Evolutionary conservation across 1,284 basidiomycete genomes (phyloP).

Genomic region (Megacollybia platyphylla): DNA sequence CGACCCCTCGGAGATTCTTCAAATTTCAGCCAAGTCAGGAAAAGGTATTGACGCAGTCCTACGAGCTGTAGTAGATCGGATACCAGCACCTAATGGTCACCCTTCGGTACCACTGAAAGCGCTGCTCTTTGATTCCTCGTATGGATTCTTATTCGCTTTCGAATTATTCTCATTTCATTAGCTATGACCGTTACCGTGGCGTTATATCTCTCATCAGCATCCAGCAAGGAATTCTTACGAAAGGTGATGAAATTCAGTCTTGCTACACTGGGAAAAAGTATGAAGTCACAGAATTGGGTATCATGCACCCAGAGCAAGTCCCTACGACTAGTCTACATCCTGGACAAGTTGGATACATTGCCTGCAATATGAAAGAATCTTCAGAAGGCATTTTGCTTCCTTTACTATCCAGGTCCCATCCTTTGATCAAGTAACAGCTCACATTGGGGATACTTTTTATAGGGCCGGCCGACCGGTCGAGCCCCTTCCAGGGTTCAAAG

Average conservation of each 20-base stretch:
- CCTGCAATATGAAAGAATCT: conserved; percentile 97
- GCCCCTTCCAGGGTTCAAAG: conserved; percentile 86
- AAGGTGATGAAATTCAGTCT: conserved; percentile 82
- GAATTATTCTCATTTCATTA: conserved; percentile 17
- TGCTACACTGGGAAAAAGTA: conserved; percentile 84
- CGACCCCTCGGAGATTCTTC: conserved; percentile 57
- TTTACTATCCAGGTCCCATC: neutral
- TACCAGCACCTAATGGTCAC: conserved; percentile 62
- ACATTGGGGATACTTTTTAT: conserved; percentile 90
- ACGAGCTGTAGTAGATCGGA: conserved; percentile 67
- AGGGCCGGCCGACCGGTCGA: conserved; percentile 66
- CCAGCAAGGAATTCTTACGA: conserved; percentile 50
- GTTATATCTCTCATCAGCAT: conserved; percentile 89
- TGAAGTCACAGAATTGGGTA: conserved; percentile 85
- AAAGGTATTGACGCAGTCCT: conserved; percentile 69
- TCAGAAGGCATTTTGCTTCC: conserved; percentile 61
- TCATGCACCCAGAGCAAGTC: conserved; percentile 86
- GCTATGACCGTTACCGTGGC: conserved; percentile 93
- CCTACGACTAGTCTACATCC: conserved; percentile 59
- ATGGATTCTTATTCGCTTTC: conserved; percentile 16
- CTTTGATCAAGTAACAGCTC: conserved; percentile 32
- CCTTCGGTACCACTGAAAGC: conserved; percentile 58
- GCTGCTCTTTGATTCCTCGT: conserved; percentile 90
- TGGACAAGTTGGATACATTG: conserved; percentile 85
- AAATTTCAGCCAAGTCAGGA: conserved; percentile 90